Evolutionary conservation across 495 filamentous ascomycete species (phyloP).

Genomic region (Podospora bellae-mahoneyi): DNA sequence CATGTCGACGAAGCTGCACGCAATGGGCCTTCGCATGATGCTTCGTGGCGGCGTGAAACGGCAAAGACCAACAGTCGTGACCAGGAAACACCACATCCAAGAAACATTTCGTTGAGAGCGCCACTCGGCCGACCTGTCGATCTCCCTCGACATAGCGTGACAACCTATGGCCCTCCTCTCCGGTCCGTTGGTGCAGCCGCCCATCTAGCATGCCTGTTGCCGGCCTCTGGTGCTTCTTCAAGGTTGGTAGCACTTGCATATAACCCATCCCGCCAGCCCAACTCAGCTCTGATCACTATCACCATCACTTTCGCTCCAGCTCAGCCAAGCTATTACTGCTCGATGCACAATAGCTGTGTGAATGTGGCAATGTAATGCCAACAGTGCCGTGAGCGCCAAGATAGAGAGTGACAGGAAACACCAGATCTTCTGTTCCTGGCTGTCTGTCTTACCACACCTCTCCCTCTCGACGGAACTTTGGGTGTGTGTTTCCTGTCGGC

Average conservation of each 20-base stretch:
- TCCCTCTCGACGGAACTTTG: background rate
- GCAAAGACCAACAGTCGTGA: background rate
- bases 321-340: background rate
- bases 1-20: background rate
- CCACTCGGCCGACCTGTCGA: slow-evolving; percentile 11
- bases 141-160: background rate
- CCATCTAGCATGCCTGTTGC: background rate
- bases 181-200: slow-evolving; percentile 20
- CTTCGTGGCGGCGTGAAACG: background rate
- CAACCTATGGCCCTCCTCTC: background rate
- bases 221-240: background rate
- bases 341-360: background rate
- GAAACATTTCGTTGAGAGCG: background rate
- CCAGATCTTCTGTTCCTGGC: background rate
- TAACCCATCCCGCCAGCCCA: background rate
- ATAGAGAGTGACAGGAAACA: background rate
- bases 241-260: slow-evolving; percentile 6
- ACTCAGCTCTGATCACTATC: background rate
- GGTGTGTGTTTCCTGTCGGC: background rate
- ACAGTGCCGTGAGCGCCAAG: background rate
- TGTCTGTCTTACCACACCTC: background rate
- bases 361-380: background rate
- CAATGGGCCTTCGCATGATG: background rate
- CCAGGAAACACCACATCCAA: background rate
- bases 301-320: background rate